These are phyloP conservation scores for Plasmodium coatneyi DNA, from an alignment of 169 alveolate species.

Conservation along the genomic window DNA sequence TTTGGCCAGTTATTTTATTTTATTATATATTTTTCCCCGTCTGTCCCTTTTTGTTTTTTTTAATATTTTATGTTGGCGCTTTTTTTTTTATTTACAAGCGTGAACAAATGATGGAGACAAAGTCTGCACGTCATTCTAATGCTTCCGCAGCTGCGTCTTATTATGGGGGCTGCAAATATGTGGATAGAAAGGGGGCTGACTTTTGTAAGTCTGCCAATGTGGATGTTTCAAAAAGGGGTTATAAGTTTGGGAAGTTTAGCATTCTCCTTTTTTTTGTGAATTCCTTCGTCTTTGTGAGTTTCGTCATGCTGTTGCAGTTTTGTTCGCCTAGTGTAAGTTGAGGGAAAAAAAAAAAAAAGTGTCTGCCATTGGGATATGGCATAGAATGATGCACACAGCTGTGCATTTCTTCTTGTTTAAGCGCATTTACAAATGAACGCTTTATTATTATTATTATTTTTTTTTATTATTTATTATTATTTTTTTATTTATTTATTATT, in stretches of 20 bases:
- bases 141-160: neutral
- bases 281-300: neutral
- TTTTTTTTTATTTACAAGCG: neutral
- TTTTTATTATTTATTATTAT: too few species aligned
- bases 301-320: neutral
- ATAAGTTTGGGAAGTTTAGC: neutral
- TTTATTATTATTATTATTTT: too few species aligned
- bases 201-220: neutral
- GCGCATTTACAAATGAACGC: neutral
- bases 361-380: neutral
- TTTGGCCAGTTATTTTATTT: neutral
- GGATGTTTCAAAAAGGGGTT: neutral
- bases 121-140: neutral
- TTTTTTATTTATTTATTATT: too few species aligned
- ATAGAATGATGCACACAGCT: neutral
- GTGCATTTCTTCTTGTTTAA: neutral
- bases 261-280: slow-evolving; percentile 2
- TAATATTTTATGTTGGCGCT: neutral
- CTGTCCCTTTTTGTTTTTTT: neutral
- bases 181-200: neutral
- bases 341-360: neutral
- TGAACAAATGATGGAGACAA: neutral
- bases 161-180: neutral
- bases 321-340: neutral
- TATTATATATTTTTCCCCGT: too few species aligned